phyloP scores from a whole-genome alignment of 2,329 filamentous ascomycete genomes.

The Macroventuria anomochaeta region DNA sequence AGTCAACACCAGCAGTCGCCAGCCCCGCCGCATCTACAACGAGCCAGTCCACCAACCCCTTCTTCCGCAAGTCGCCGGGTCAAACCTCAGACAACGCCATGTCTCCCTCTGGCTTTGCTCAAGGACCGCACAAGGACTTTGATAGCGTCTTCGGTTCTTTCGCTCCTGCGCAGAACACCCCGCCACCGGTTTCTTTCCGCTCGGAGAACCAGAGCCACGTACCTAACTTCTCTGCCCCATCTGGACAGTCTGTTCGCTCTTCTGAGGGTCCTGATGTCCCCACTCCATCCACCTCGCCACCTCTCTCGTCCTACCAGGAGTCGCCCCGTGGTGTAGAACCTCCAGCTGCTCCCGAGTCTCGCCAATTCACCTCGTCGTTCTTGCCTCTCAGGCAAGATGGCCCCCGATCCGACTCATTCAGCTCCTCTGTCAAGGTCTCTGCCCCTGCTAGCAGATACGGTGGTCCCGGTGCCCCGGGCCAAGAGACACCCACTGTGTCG shows the following conservation, averaged over 20 bases:
- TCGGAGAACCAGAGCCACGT: slow-evolving; percentile 53
- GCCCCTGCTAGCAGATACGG: slow-evolving; percentile 72
- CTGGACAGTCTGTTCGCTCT: slow-evolving; percentile 53
- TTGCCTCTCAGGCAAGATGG: slow-evolving; percentile 69
- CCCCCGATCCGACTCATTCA: slow-evolving; percentile 68
- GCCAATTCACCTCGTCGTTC: slow-evolving; percentile 79
- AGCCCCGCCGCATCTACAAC: slow-evolving; percentile 70
- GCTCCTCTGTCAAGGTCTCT: slow-evolving; percentile 79
- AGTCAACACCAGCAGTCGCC: slow-evolving; percentile 57
- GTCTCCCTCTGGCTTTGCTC: slow-evolving; percentile 57
- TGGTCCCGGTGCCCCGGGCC: slow-evolving; percentile 48
- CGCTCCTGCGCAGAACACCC: slow-evolving; percentile 52
- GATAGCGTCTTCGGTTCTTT: slow-evolving; percentile 85
- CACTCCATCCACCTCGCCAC: slow-evolving; percentile 69
- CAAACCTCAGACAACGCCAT: slow-evolving; percentile 58
- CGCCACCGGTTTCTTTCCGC: slow-evolving; percentile 68
- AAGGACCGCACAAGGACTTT: slow-evolving; percentile 61
- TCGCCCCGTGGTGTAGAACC: slow-evolving; percentile 64
- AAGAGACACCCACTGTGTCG: slow-evolving; percentile 55
- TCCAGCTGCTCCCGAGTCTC: slow-evolving; percentile 72
- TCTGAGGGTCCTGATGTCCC: slow-evolving; percentile 58
- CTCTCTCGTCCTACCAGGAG: slow-evolving; percentile 60
- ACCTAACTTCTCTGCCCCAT: slow-evolving; percentile 49
- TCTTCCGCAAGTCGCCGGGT: slow-evolving; percentile 74
- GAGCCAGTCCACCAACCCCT: slow-evolving; percentile 86